Evolutionary conservation across 192 early-diverging fungal genomes (phyloP), one percentile per base, ranked within the genome.

Genomic region (Thoreauomyces humboldtii): DNA sequence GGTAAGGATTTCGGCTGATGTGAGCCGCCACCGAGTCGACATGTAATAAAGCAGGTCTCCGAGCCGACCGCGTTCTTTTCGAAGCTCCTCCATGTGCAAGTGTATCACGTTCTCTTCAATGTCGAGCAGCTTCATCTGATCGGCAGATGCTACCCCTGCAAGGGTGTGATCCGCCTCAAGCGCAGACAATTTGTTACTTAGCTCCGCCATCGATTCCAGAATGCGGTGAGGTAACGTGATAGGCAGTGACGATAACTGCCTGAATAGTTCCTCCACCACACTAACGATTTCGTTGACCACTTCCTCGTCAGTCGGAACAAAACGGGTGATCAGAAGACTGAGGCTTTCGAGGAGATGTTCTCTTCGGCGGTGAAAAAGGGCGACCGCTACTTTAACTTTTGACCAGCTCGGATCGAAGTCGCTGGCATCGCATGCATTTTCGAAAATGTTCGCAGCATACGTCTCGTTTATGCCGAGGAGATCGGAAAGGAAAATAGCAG

Each of bases 381-480:
- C 36, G 9, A 92, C 82, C 0, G 89, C 83, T 0, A 85, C 82
- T 35, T 90, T 86, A 48, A 72, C n/a, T 14, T 19, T 3, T 11
- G 63, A 57, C 65, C 50, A 46, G 5, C 44, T 54, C 41, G 44
- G 37, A 32, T 37, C 50, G 17, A 38, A 11, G 3, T 67, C 51
- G 25, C 45, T 54, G 32, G 42, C n/a, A 22, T 79, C 77, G 1
- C 83, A 77, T 17, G 79, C 81, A 33, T 78, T 73, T 47, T 87
- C 80, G 38, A 83, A 87, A 31, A 94, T 72, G 6, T 82, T 72
- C 2, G 89, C 80, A 4, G 92, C 93, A 11, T 81, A 61, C 56
- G 85, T 77, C 66, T 95, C 93, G 73, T 89, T 85, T 42, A 94
- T 78, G 24, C 87, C 79, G 28, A 97, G 76, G 59, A 91, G 80